These are phyloP conservation scores for Glomus cerebriforme DNA, from an alignment of 192 early-diverging fungal genomes.

Conservation along the genomic window DNA sequence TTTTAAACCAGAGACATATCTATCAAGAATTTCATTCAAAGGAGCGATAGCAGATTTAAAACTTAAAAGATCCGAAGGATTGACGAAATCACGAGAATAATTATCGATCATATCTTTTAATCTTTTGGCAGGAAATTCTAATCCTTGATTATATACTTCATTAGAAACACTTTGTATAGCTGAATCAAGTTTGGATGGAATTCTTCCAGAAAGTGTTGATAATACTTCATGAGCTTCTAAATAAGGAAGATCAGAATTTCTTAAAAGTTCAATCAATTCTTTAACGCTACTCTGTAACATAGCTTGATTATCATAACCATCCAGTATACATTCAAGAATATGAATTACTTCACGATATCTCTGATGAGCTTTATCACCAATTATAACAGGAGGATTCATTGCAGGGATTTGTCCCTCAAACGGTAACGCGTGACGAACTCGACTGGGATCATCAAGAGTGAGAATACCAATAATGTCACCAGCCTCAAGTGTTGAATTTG, in stretches of 20 bases:
- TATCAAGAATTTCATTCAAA: constrained; percentile 63
- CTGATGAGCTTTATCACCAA: constrained; percentile 90
- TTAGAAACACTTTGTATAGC: constrained; percentile 56
- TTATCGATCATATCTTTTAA: constrained; percentile 65
- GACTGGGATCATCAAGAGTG: constrained; percentile 90
- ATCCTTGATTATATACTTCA: constrained; percentile 40
- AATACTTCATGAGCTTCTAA: constrained; percentile 79
- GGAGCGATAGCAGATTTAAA: constrained; percentile 69
- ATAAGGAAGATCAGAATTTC: constrained; percentile 81
- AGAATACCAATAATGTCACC: constrained; percentile 95
- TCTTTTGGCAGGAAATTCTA: constrained; percentile 72
- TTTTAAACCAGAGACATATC: constrained; percentile 75
- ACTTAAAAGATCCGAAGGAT: constrained; percentile 64
- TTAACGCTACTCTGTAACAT: constrained; percentile 70
- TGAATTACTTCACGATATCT: constrained; percentile 63
- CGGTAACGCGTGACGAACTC: constrained; percentile 85
- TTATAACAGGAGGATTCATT: constrained; percentile 77
- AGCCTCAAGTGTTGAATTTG: constrained; percentile 77
- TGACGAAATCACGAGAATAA: constrained; percentile 49
- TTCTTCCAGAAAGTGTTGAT: constrained; percentile 81
- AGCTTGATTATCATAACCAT: constrained; percentile 85
- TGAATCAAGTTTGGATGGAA: constrained; percentile 70
- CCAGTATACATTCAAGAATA: constrained; percentile 73
- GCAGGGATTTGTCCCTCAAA: constrained; percentile 75
- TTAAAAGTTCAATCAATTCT: constrained; percentile 73